These are phyloP conservation scores for Botrytis fabae DNA, from an alignment of 2,329 filamentous ascomycete species.

Conservation along the genomic window DNA sequence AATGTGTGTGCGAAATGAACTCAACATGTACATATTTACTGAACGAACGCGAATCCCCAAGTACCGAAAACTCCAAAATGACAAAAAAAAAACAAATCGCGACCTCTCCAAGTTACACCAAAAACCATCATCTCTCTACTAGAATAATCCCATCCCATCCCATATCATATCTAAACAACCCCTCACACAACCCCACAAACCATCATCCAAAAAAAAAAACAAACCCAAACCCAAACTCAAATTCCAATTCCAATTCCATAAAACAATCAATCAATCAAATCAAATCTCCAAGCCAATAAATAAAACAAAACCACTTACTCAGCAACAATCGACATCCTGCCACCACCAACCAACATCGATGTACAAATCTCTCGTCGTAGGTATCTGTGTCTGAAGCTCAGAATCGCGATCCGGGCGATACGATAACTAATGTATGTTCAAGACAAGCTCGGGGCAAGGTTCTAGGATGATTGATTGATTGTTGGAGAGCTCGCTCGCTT, in stretches of 20 bases:
- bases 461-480: slow-evolving; percentile 1
- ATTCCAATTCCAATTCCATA: too few relatives aligned
- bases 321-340: slow-evolving; percentile 49
- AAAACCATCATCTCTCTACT: too few relatives aligned
- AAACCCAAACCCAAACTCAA: background rate
- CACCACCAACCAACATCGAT: slow-evolving; percentile 28
- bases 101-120: background rate
- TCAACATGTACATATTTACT: background rate
- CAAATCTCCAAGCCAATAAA: background rate
- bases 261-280: background rate
- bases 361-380: background rate
- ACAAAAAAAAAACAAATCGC: background rate
- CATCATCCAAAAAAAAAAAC: background rate
- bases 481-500: slow-evolving; percentile 9
- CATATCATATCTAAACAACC: background rate
- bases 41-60: background rate
- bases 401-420: background rate
- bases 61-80: too few relatives aligned
- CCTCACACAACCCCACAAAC: background rate
- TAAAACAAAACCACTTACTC: slow-evolving; percentile 43
- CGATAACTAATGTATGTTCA: too few relatives aligned
- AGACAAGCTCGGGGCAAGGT: slow-evolving; percentile 1
- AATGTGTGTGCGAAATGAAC: background rate
- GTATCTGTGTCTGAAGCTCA: background rate
- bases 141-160: background rate